Evolutionary conservation across 306 rosid genomes (phyloP), one percentile per base, ranked within the genome.

Genomic region (Lathyrus tuberosus): DNA sequence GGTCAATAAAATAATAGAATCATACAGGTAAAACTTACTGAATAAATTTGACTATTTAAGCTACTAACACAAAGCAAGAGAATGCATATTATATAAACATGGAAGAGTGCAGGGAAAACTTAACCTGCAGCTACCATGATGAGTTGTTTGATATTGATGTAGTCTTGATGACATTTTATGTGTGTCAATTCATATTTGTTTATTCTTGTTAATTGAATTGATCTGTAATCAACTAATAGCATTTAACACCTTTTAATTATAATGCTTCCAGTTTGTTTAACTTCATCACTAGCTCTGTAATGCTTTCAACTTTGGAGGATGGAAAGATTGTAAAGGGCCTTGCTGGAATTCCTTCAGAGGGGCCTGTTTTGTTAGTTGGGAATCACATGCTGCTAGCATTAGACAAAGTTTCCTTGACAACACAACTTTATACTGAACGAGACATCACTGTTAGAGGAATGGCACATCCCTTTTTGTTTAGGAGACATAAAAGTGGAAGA

Each of bases 341-440:
- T 46, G 84, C 88, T 17, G 98, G 98, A 51, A 67, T 93, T 41
- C 98, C 98, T 70, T 82, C 81, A 33, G 91, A 90, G 71, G 98
- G 97, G 38, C 98, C 98, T 24, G 98, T 93, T 72, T 41, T 93
- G 79, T 81, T 80, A 12, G 93, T 93, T 74, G 98, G 97, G 67
- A 86, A 93, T 78, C 97, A 93, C 82, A 93, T 90, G 98, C 76
- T 93, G 9, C 79, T 93, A 52, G 98, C 91, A 73, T 31, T 83
- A n/a, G 98, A 93, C 31, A 22, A 78, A 74, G 44, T 2, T 68
- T 94, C 97, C 37, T 26, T 93, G 64, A 65, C 84, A 64, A 6
- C 52, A 54, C 81, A 67, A 58, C 31, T 86, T n/a, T 51, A 67
- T 47, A 47, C 4, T 49, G 90, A 90, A 78, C 83, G 70, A 74